phyloP scores from a whole-genome alignment of 2,329 filamentous ascomycete genomes.

The Ceratocystis papillata region DNA sequence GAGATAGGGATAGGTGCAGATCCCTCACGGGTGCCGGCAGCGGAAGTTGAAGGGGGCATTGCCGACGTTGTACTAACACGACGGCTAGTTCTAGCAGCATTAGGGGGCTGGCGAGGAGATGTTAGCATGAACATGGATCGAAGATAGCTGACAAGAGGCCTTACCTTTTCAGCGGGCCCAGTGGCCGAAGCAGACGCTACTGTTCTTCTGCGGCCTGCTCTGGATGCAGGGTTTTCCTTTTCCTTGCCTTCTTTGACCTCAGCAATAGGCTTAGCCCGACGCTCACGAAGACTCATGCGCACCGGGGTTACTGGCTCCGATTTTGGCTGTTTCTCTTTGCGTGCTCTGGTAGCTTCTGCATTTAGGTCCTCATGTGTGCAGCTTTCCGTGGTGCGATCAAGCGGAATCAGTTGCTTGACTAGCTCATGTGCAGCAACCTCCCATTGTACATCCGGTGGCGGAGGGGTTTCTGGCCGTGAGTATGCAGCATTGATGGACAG shows the following conservation, averaged over 20 bases:
- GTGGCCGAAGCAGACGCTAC: conserved; percentile 34
- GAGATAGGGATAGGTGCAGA: conserved; percentile 3
- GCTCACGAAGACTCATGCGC: conserved; percentile 62
- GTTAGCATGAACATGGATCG: neutral
- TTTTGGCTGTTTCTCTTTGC: conserved; percentile 54
- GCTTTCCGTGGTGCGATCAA: conserved; percentile 62
- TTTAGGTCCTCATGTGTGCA: conserved; percentile 69
- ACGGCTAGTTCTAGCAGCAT: conserved; percentile 29
- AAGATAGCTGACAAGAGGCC: neutral
- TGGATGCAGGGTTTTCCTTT: conserved; percentile 31
- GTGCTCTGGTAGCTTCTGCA: conserved; percentile 50
- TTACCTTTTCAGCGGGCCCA: conserved; percentile 34
- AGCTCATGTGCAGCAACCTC: conserved; percentile 71
- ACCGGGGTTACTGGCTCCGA: conserved; percentile 30
- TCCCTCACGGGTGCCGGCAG: neutral
- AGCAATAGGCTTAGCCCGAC: conserved; percentile 50
- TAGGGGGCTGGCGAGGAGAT: conserved; percentile 7
- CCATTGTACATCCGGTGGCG: conserved; percentile 77
- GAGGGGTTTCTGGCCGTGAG: conserved; percentile 48
- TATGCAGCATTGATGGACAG: conserved; percentile 31
- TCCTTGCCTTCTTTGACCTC: conserved; percentile 38
- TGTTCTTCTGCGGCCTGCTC: conserved; percentile 49
- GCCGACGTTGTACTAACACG: conserved; percentile 42
- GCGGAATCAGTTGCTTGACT: conserved; percentile 69
- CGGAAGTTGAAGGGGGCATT: conserved; percentile 25